A percentile compares a stretch with the other conserved stretches of the same genome.
Conservation (phyloP, 2,329 filamentous ascomycete genomes). For the Thelonectria rubi region DNA sequence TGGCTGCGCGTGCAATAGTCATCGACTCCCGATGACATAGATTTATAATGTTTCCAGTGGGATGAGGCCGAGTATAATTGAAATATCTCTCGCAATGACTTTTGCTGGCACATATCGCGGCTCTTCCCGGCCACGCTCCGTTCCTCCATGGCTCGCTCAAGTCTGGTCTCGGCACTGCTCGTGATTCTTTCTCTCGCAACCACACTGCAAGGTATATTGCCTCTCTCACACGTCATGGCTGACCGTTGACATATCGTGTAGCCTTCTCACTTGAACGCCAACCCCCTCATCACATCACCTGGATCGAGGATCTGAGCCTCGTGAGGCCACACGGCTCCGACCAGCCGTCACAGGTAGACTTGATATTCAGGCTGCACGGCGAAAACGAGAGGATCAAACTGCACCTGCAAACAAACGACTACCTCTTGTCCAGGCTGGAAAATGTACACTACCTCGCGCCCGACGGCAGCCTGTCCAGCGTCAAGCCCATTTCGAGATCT, state of each 20-base stretch:
- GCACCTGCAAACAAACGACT: slow-evolving; percentile 21
- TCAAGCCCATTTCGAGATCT: not conserved
- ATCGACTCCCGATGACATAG: not conserved
- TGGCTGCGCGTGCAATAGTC: not conserved
- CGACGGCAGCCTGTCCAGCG: slow-evolving; percentile 9
- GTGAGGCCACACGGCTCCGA: slow-evolving; percentile 3
- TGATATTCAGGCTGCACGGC: slow-evolving; percentile 25
- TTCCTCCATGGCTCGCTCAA: slow-evolving; percentile 10
- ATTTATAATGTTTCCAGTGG: slow-evolving; percentile 2
- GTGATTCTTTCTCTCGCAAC: not conserved
- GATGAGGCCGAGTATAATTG: not conserved
- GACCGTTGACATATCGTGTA: not conserved
- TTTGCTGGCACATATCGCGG: not conserved
- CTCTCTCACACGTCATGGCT: not conserved
- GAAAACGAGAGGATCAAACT: slow-evolving; percentile 22
- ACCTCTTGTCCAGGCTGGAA: slow-evolving; percentile 25
- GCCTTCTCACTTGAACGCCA: slow-evolving; percentile 8
- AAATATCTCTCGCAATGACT: not conserved
- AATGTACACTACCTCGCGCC: slow-evolving; percentile 23
- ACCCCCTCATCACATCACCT: slow-evolving; percentile 6
- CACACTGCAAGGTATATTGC: slow-evolving; percentile 4
- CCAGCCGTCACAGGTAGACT: slow-evolving; percentile 23
- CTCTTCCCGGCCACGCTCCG: not conserved
- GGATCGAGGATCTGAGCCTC: slow-evolving; percentile 26
- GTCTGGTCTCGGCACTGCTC: not conserved